These are phyloP conservation scores for Pelargonium cotyledonis DNA, from an alignment of 441 rosid species.

Conservation along the genomic window DNA sequence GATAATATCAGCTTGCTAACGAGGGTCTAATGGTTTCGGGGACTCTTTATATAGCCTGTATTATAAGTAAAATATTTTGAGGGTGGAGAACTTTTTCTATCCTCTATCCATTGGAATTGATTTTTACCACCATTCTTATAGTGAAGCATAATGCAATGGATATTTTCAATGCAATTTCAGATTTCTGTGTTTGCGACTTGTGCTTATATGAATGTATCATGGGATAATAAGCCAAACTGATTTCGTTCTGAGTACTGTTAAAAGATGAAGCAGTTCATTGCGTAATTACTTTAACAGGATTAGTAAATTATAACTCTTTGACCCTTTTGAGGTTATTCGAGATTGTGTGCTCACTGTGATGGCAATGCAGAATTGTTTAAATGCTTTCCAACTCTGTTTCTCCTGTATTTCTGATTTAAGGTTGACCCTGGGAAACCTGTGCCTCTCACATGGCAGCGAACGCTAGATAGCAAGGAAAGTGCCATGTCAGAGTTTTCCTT, in stretches of 20 bases:
- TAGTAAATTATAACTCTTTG: background rate
- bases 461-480: constrained; percentile 33
- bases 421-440: constrained; percentile 67
- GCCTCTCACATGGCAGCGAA: constrained; percentile 74
- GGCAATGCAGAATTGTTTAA: background rate
- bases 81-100: background rate
- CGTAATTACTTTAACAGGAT: background rate
- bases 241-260: background rate
- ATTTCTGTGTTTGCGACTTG: background rate
- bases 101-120: background rate
- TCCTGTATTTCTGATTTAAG: constrained; percentile 25
- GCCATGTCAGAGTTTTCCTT: constrained; percentile 41
- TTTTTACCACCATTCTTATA: background rate
- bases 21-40: background rate
- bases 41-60: background rate
- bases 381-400: constrained; percentile 16
- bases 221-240: background rate
- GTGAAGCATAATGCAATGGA: background rate
- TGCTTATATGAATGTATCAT: background rate
- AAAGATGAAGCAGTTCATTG: background rate
- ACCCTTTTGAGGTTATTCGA: background rate
- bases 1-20: too few species aligned
- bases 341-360: background rate
- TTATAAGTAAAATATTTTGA: too few species aligned
- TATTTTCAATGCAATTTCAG: background rate